Base-by-base conservation (phyloP, 352 stramenopile species). In the Detonula confervacea region DNA sequence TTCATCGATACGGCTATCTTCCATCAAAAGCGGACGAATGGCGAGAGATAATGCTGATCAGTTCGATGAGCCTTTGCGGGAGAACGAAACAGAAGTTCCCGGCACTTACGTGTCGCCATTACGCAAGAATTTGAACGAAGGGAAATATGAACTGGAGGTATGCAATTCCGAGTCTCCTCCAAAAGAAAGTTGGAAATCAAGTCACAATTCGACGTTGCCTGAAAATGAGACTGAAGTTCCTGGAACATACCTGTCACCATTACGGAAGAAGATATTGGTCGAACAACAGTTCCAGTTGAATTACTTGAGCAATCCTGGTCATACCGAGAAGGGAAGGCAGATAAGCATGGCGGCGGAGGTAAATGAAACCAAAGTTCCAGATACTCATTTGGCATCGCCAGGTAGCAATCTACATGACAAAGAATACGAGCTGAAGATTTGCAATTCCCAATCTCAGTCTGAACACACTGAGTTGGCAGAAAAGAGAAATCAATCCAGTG, bases 1-100 rank as follows among this genome's bases (percentile, higher is more conserved):
- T 6, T 59, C 51, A 30, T 59, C 51, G 6, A 59, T 59, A 63
- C 30, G 37, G 16, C 11, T 46, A 49, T 47, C 1, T 29, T 49
- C 8, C 24, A n/a, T 49, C 29, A 63, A 49, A 46, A 47, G 42
- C 49, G n/a, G 1, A 22, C 25, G 2, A 47, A 16, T 6, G 29
- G 20, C 29, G 49, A 37, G 42, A 18, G 37, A 1, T 29, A 14
- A 14, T 37, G 42, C 29, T 49, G 29, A 30, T 42, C 25, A 51
- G 11, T 46, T 18, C 14, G 6, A 27, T 47, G 29, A 37, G 39
- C 11, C 39, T 4, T 16, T 49, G 12, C 11, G 18, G 4, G 39
- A 49, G 18, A 49, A 49, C 11, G 39, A 49, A 16, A 49, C 39
- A 49, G 39, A 49, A n/a, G 39, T 49, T 3, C 39, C 39, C 4